Conservation (phyloP, 495 filamentous ascomycete species). For the Bacidia gigantensis region DNA sequence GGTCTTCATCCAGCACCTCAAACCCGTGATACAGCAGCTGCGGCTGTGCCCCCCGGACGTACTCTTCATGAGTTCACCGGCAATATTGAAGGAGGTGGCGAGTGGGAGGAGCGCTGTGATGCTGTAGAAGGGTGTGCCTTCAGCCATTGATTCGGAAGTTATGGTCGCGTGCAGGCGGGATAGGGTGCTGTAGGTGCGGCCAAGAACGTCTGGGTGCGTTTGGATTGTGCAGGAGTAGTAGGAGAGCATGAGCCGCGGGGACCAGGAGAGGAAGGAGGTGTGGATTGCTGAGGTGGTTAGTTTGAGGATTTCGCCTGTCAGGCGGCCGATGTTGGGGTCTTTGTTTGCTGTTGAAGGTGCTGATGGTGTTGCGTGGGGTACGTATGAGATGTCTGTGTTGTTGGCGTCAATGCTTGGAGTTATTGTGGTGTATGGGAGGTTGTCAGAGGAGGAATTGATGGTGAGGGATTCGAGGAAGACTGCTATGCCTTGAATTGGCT, state of each 20-base stretch:
- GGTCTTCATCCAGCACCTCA: constrained; percentile 81
- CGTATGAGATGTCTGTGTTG: background rate
- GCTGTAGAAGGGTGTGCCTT: constrained; percentile 92
- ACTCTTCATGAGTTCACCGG: constrained; percentile 87
- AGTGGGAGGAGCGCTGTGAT: constrained; percentile 78
- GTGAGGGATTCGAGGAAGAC: constrained; percentile 77
- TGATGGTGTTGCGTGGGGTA: no score
- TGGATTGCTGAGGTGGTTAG: constrained; percentile 73
- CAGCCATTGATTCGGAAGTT: constrained; percentile 78
- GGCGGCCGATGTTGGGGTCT: constrained; percentile 56
- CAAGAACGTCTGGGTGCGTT: constrained; percentile 87
- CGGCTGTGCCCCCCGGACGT: constrained; percentile 83
- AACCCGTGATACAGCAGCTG: constrained; percentile 89
- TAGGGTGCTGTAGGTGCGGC: constrained; percentile 85
- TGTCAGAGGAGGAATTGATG: constrained; percentile 38
- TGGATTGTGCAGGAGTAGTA: constrained; percentile 99
- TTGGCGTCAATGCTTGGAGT: constrained; percentile 26
- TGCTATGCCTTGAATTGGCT: constrained; percentile 85
- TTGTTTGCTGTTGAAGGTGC: constrained; percentile 18
- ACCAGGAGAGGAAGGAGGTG: constrained; percentile 89
- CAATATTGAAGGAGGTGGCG: constrained; percentile 89
- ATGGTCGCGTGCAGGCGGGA: constrained; percentile 84
- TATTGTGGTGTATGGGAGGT: constrained; percentile 63
- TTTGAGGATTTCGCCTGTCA: constrained; percentile 85
- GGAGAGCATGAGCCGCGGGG: constrained; percentile 80